Base-by-base conservation (phyloP, 73 alveolate species). In the Symbiodinium pilosum region DNA sequence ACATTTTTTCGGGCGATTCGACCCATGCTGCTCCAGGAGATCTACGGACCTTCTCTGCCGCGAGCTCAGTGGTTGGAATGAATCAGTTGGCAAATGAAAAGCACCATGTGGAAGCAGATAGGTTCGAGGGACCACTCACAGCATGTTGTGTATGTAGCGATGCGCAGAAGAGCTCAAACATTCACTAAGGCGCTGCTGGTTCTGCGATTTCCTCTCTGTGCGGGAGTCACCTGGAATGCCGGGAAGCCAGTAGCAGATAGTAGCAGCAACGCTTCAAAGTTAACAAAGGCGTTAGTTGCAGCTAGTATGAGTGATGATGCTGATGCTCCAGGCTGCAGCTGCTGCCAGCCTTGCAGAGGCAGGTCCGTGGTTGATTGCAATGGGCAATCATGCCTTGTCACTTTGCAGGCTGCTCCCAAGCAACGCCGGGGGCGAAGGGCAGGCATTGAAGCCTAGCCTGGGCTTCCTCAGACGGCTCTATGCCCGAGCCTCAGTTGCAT, bases 171-270 rank as follows among this genome's bases (percentile, higher is more conserved):
- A n/a, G n/a, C n/a, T n/a, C n/a, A n/a, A n/a, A n/a, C n/a, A n/a
- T n/a, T n/a, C 24, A n/a, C 64, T 21, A 16, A 91, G 97, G 97
- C 75, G 88, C 34, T 73, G 97, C n/a, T 91, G 97, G 97, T 91
- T 91, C 97, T 91, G 97, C 89, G 88, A 91, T 54, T 69, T 91
- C 40, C 40, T 91, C 41, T 30, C 47, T 32, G 97, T 91, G 26
- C 71, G 97, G 83, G 88, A 68, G 75, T 69, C 97, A n/a, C 97
- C 97, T 30, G 97, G 97, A 3, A 64, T 91, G 97, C 64, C 86
- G 38, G 81, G 7, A 6, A 40, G 68, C 43, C 81, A 20, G 30
- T 32, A 5, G 77, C 32, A 18, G 30, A 30, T 64, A n/a, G n/a
- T n/a, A n/a, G n/a, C n/a, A n/a, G n/a, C n/a, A n/a, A n/a, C n/a